These are phyloP conservation scores for Actinomucor elegans DNA, from an alignment of 371 early-diverging fungal species.

Conservation along the genomic window DNA sequence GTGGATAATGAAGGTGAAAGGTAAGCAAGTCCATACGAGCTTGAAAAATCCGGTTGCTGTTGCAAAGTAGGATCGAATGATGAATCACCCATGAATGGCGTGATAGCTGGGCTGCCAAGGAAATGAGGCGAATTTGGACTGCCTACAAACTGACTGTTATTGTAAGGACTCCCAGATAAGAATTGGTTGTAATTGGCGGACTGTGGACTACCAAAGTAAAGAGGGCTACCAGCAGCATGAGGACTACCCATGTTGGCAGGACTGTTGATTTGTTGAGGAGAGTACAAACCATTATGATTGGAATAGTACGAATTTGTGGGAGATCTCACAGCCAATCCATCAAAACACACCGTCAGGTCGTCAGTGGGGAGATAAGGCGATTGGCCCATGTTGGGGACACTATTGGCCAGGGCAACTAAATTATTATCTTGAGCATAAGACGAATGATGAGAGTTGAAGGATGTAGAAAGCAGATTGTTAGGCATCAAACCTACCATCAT, in stretches of 20 bases:
- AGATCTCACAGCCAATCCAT: slow-evolving; percentile 21
- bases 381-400: background rate
- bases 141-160: background rate
- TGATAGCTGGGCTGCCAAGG: slow-evolving; percentile 9
- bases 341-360: slow-evolving; percentile 20
- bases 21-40: background rate
- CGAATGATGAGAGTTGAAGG: slow-evolving; percentile 4
- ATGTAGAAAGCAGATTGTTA: slow-evolving; percentile 1
- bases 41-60: background rate
- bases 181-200: slow-evolving; percentile 2
- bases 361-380: slow-evolving; percentile 12
- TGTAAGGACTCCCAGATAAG: slow-evolving; percentile 1
- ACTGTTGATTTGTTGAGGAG: slow-evolving; percentile 12
- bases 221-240: slow-evolving; percentile 5
- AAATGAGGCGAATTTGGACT: slow-evolving; percentile 13
- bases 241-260: slow-evolving; percentile 14
- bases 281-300: slow-evolving; percentile 1
- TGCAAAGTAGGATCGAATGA: background rate
- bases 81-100: background rate
- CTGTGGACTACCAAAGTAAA: slow-evolving; percentile 11
- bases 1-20: slow-evolving; percentile 13
- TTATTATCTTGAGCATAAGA: slow-evolving; percentile 3
- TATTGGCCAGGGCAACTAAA: slow-evolving; percentile 8
- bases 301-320: slow-evolving; percentile 18
- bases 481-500: background rate